Percentiles rank a stretch among this genome's conserved stretches.
Evolutionary conservation across 1,139 yeast genomes (phyloP).

Genomic region (Debaryomyces sp.): DNA sequence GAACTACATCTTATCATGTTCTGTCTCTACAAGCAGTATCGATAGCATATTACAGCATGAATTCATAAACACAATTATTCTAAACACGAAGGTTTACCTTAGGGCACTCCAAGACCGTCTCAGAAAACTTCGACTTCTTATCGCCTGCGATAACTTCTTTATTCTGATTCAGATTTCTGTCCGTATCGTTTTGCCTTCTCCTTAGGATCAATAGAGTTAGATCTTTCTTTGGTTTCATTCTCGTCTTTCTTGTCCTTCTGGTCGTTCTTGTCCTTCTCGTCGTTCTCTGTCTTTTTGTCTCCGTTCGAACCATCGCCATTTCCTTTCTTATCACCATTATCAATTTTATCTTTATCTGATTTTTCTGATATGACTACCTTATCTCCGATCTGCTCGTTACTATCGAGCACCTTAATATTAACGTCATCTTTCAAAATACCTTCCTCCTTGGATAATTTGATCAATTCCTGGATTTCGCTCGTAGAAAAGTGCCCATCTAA

Average conservation of each 20-base stretch:
- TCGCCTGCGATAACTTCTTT: background rate
- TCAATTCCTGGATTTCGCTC: constrained; percentile 32
- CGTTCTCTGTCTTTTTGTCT: background rate
- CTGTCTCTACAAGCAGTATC: background rate
- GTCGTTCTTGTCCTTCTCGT: no score
- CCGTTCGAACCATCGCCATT: background rate
- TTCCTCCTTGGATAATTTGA: constrained; percentile 33
- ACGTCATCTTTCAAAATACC: constrained; percentile 32
- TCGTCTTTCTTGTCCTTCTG: no score
- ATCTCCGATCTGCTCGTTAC: constrained; percentile 20
- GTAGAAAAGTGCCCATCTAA: constrained; percentile 46
- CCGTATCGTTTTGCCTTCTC: background rate
- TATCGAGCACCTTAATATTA: constrained; percentile 27
- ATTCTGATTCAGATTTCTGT: background rate
- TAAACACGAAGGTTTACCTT: background rate
- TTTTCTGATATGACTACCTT: constrained; percentile 10
- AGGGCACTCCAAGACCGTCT: background rate
- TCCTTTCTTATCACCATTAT: background rate
- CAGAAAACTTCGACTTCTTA: background rate
- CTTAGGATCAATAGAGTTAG: background rate
- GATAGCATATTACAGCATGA: background rate
- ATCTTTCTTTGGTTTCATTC: no score
- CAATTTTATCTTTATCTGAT: background rate
- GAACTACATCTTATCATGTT: background rate
- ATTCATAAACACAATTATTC: background rate